Percentiles rank a stretch among this genome's conserved stretches.
Conservation (phyloP, 129 eudicot genomes). For the Pittosporum tobira region DNA sequence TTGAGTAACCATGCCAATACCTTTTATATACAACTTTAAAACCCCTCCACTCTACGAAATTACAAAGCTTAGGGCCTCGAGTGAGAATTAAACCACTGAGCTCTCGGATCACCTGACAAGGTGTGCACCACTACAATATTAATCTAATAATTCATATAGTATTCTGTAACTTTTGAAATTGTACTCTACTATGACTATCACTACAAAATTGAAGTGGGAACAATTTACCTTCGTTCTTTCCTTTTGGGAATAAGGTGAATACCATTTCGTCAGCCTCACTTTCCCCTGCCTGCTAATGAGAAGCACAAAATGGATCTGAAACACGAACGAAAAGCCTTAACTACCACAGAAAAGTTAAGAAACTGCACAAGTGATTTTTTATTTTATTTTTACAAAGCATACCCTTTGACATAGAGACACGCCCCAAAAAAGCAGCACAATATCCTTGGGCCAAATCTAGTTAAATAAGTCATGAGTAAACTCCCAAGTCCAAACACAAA, state of each 20-base stretch:
- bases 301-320: slow-evolving; percentile 77
- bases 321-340: neutral
- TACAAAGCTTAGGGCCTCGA: slow-evolving; percentile 89
- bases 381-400: too few species aligned
- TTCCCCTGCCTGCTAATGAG: slow-evolving; percentile 92
- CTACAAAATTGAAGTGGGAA: neutral
- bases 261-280: slow-evolving; percentile 94
- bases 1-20: slow-evolving; percentile 19
- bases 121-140: neutral
- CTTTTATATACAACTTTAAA: slow-evolving; percentile 86
- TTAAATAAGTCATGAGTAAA: neutral
- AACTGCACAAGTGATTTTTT: too few species aligned
- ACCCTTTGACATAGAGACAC: neutral
- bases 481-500: too few species aligned
- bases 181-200: neutral
- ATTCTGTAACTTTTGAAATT: neutral
- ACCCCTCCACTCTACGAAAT: slow-evolving; percentile 97
- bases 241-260: slow-evolving; percentile 87
- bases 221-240: slow-evolving; percentile 73
- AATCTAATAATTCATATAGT: neutral
- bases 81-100: slow-evolving; percentile 78
- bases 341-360: too few species aligned
- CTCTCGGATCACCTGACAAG: slow-evolving; percentile 73
- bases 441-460: neutral
- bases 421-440: neutral